A percentile compares a stretch with the other conserved stretches of the same genome.
phyloP scores from a whole-genome alignment of 2,329 filamentous ascomycete genomes.

The Colletotrichum sp. region DNA sequence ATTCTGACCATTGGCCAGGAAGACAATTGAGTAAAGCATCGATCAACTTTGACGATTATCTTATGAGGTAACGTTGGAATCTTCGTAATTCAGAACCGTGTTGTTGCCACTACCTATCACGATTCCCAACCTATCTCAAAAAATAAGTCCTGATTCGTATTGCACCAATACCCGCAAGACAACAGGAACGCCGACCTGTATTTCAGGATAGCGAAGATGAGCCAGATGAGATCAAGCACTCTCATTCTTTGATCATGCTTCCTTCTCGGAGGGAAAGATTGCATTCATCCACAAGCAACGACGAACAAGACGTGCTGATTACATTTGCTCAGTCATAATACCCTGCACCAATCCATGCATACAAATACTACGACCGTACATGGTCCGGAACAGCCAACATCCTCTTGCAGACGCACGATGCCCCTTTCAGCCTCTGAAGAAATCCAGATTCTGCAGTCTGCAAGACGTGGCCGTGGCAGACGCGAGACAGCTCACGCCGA shows the following conservation, averaged over 20 bases:
- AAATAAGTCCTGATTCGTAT: background rate
- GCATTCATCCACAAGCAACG: too few species aligned
- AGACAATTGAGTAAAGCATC: background rate
- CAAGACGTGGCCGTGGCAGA: background rate
- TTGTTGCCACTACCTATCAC: too few species aligned
- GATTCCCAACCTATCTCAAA: too few species aligned
- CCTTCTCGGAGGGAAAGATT: too few species aligned
- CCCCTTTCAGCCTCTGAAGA: background rate
- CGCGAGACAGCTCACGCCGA: background rate
- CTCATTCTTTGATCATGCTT: background rate
- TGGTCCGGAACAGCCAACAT: background rate
- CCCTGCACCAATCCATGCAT: background rate
- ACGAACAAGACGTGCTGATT: too few species aligned
- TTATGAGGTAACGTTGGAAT: too few species aligned
- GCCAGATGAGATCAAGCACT: background rate
- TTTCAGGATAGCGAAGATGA: too few species aligned
- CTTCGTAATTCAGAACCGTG: too few species aligned
- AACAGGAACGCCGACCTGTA: background rate
- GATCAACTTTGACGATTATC: too few species aligned
- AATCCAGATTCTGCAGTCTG: background rate
- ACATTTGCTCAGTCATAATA: background rate
- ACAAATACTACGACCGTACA: rapidly evolving
- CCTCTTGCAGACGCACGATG: rapidly evolving
- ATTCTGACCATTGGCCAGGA: too few species aligned
- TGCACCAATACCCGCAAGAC: background rate